Base-by-base conservation (phyloP, 108 stramenopile genomes). In the Schizochytrium sp. region DNA sequence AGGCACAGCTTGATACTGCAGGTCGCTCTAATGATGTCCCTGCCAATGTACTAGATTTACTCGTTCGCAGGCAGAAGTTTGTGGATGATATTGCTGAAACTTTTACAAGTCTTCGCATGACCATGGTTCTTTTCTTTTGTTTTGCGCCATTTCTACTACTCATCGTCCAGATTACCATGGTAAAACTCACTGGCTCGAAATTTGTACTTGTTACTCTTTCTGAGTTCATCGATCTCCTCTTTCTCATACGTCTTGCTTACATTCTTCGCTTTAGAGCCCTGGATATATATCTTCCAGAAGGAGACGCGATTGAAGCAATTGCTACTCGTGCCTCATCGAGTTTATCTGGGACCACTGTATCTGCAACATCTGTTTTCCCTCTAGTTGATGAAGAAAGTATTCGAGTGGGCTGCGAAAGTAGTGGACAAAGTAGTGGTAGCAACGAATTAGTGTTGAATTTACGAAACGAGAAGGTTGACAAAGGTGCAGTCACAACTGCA, bases 81-180 rank as follows among this genome's bases (percentile, higher is more conserved):
- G 15, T 69, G 8, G 28, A 69, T 15, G 64, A 69, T 44, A 8
- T 69, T 15, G 64, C 64, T 38, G 28, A 7, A 38, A 38, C 44
- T 7, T 69, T 69, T 15, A 12, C 42, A 8, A 69, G 28, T 44
- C 64, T 69, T 15, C 64, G 64, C 15, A 44, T 69, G 5, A 44
- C 12, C 64, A 69, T 38, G 19, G 64, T 69, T 44, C 8, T 44
- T 13, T 69, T 13, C 64, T 69, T 69, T 3, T 69, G 64, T 15
- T 69, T 69, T 15, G 64, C 64, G 64, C 64, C 64, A 38, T 69
- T 69, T 69, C 2, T 69, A 38, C 64, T 69, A 1, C 15, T 69
- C 0, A 12, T 69, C 12, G 64, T 69, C 12, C 64, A 69, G 64
- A 69, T 69, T 15, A 69, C 28, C 28, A 12, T 69, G 19, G 15